Evolutionary conservation across 148 eudicot genomes (phyloP), one percentile per base, ranked within the genome.

Genomic region (Gaultheria prostrata): DNA sequence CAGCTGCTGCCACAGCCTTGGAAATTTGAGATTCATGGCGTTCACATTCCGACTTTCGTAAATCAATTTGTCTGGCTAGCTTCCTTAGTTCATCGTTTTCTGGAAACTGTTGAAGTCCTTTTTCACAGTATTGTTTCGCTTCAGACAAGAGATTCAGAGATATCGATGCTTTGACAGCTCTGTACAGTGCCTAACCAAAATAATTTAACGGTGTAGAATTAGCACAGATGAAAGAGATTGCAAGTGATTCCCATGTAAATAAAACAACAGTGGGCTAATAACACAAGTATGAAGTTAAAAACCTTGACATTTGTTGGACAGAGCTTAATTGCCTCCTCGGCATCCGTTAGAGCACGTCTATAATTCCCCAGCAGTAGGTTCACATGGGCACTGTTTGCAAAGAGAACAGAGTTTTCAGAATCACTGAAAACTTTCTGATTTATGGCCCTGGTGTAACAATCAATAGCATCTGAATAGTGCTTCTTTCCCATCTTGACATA

Each of bases 361-460:
- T 89, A 87, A 86, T 97, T 97, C 12, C 97, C 98, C 76, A 97
- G 77, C 50, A 92, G 89, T 50, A 94, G 85, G 89, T 97, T 94
- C 14, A 95, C 98, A 88, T 97, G 99, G 74, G 99, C 98, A 87
- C 97, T 90, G 84, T 97, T 97, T 6, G 99, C 82, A 90, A 80
- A 92, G 76, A 94, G 85, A 80, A 93, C 59, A 3, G 99, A 92
- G 67, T 85, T 95, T 73, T 97, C 99, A 30, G 89, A 76, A 85
- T 94, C 93, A 82, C 90, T 85, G 53, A 94, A 79, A 71, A 85
- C 96, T 69, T 92, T 88, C 90, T 94, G 99, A 85, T 95, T 93
- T 85, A 97, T 94, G 39, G 98, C 99, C 80, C 92, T 88, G 53
- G 97, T 94, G 88, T 97, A 97, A 85, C 98, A 94, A 82, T 97